Conservation (phyloP, 2,329 filamentous ascomycete genomes). For the Botrytis galanthina region DNA sequence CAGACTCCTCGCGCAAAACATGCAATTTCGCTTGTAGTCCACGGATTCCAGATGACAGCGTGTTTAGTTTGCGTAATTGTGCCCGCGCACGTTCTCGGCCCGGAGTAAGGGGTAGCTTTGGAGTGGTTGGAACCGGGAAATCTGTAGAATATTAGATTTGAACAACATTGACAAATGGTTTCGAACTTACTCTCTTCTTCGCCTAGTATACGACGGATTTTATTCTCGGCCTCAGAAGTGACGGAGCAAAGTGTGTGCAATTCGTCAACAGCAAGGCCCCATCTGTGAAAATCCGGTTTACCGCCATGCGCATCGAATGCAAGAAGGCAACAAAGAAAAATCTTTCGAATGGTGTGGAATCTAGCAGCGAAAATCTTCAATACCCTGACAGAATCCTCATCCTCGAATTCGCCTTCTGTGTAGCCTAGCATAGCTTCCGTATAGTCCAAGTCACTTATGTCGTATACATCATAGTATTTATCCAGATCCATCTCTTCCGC, state of each 20-base stretch:
- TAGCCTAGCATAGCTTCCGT: constrained; percentile 66
- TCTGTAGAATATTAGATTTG: constrained; percentile 42
- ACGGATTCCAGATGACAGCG: constrained; percentile 84
- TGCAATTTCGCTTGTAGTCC: constrained; percentile 94
- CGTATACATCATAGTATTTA: constrained; percentile 89
- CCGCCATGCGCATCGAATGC: constrained; percentile 81
- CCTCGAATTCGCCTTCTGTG: constrained; percentile 66
- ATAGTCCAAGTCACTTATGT: constrained; percentile 71
- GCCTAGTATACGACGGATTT: constrained; percentile 65
- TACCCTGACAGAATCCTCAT: constrained; percentile 72
- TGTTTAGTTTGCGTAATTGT: constrained; percentile 84
- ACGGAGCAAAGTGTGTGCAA: constrained; percentile 63
- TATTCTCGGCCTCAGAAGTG: constrained; percentile 61
- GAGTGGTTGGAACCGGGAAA: constrained; percentile 54
- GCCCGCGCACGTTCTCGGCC: constrained; percentile 80
- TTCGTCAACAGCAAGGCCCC: constrained; percentile 74
- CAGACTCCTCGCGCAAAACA: constrained; percentile 85
- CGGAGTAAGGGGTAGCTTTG: constrained; percentile 63
- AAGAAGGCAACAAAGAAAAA: constrained; percentile 84
- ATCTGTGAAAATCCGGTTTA: constrained; percentile 71
- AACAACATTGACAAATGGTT: neutral
- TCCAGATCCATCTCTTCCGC: constrained; percentile 80
- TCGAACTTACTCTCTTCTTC: constrained; percentile 72
- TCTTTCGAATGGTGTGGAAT: constrained; percentile 75
- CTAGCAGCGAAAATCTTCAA: constrained; percentile 80